phyloP scores from a whole-genome alignment of 2,329 filamentous ascomycete species.

The Epichloe uncinata region DNA sequence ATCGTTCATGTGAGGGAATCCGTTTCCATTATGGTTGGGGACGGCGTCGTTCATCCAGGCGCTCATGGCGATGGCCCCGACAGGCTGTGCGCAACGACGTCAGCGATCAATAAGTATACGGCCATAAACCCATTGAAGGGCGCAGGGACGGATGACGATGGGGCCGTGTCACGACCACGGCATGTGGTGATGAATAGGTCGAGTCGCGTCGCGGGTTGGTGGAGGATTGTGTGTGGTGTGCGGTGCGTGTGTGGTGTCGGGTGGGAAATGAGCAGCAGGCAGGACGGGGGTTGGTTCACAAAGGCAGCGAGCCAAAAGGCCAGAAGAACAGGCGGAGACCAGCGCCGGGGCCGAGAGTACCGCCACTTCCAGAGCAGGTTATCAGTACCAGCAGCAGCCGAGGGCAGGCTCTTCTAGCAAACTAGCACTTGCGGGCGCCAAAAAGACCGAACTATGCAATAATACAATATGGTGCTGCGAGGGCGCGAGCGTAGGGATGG shows the following conservation, averaged over 20 bases:
- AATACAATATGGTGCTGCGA: background rate
- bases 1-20: conserved; percentile 52
- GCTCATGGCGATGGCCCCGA: conserved; percentile 46
- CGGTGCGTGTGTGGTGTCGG: conserved; percentile 14
- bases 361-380: background rate
- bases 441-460: background rate
- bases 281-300: conserved; percentile 3
- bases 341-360: background rate
- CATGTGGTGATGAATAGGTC: conserved; percentile 23
- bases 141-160: conserved; percentile 28
- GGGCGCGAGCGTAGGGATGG: background rate
- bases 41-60: conserved; percentile 61
- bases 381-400: background rate
- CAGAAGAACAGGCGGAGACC: conserved; percentile 2
- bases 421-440: background rate
- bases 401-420: background rate
- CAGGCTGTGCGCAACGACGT: conserved; percentile 30
- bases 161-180: conserved; percentile 32
- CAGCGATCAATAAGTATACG: conserved; percentile 28
- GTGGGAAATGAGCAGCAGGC: conserved; percentile 17
- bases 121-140: conserved; percentile 27
- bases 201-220: conserved; percentile 30
- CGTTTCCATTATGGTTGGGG: conserved; percentile 57
- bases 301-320: background rate
- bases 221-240: conserved; percentile 18